A percentile compares a stretch with the other conserved stretches of the same genome.
These are phyloP conservation scores for Penicillium thymicola DNA, from an alignment of 2,329 filamentous ascomycete genomes.

Conservation along the genomic window DNA sequence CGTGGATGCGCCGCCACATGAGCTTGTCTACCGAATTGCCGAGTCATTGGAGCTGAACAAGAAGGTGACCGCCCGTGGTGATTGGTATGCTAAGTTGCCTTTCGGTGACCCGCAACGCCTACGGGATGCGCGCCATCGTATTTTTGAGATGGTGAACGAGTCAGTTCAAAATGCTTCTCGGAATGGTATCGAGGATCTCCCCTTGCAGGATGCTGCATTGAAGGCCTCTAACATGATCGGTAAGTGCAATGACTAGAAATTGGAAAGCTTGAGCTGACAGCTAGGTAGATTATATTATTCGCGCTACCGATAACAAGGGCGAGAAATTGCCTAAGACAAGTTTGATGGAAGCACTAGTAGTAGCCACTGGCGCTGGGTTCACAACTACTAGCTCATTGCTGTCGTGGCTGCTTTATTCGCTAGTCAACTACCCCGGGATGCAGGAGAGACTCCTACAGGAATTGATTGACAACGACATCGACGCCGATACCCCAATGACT, in stretches of 20 bases:
- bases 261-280: not conserved
- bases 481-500: slow-evolving; percentile 45
- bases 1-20: slow-evolving; percentile 49
- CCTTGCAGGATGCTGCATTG: slow-evolving; percentile 20
- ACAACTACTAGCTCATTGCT: slow-evolving; percentile 58
- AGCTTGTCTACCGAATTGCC: slow-evolving; percentile 53
- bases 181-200: slow-evolving; percentile 18
- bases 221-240: slow-evolving; percentile 21
- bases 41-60: slow-evolving; percentile 57
- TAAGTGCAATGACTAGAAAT: not conserved
- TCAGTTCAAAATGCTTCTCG: slow-evolving; percentile 17
- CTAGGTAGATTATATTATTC: slow-evolving; percentile 49
- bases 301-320: slow-evolving; percentile 37
- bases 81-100: slow-evolving; percentile 56
- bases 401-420: slow-evolving; percentile 57
- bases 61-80: slow-evolving; percentile 53
- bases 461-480: slow-evolving; percentile 50
- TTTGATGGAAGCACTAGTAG: slow-evolving; percentile 44
- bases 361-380: slow-evolving; percentile 59
- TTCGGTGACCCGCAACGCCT: slow-evolving; percentile 56
- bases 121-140: slow-evolving; percentile 17
- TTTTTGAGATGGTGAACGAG: slow-evolving; percentile 19
- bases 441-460: slow-evolving; percentile 60
- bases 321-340: slow-evolving; percentile 21
- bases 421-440: slow-evolving; percentile 54